phyloP scores from a whole-genome alignment of 306 rosid species.

The Lagenaria siceraria region DNA sequence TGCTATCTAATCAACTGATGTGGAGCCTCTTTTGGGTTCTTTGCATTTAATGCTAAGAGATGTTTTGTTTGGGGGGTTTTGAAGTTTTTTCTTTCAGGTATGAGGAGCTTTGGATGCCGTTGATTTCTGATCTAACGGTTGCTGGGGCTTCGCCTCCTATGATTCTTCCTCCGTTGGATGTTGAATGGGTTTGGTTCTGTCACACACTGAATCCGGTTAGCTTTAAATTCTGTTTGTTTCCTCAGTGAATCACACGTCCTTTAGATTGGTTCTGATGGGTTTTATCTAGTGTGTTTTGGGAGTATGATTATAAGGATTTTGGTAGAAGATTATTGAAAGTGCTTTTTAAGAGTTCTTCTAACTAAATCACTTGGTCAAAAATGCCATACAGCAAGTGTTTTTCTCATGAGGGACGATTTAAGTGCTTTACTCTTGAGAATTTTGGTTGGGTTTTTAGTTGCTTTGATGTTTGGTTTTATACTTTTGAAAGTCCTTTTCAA shows the following conservation, averaged over 20 bases:
- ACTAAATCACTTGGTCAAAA: background rate
- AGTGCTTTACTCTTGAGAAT: no score
- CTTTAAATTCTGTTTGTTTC: background rate
- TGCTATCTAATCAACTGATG: background rate
- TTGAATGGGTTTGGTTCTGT: slow-evolving; percentile 97
- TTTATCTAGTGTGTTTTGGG: background rate
- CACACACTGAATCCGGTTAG: slow-evolving; percentile 60
- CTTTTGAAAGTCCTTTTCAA: background rate
- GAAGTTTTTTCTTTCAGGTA: slow-evolving; percentile 30
- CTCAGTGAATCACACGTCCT: background rate
- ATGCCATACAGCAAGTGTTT: no score
- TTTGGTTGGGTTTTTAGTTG: background rate
- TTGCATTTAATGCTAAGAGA: slow-evolving; percentile 9
- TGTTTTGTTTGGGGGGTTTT: background rate
- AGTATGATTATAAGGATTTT: background rate
- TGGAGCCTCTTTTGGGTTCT: background rate
- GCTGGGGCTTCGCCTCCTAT: slow-evolving; percentile 27
- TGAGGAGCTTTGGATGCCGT: slow-evolving; percentile 80
- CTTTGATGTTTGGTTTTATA: background rate
- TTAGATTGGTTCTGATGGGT: background rate
- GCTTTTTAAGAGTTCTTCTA: background rate
- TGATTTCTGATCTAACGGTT: slow-evolving; percentile 61
- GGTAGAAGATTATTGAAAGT: background rate
- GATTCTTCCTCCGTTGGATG: slow-evolving; percentile 71
- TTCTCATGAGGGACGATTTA: no score